Evolutionary conservation across 2,329 filamentous ascomycete species (phyloP).

Genomic region (Xylariaceae sp.): DNA sequence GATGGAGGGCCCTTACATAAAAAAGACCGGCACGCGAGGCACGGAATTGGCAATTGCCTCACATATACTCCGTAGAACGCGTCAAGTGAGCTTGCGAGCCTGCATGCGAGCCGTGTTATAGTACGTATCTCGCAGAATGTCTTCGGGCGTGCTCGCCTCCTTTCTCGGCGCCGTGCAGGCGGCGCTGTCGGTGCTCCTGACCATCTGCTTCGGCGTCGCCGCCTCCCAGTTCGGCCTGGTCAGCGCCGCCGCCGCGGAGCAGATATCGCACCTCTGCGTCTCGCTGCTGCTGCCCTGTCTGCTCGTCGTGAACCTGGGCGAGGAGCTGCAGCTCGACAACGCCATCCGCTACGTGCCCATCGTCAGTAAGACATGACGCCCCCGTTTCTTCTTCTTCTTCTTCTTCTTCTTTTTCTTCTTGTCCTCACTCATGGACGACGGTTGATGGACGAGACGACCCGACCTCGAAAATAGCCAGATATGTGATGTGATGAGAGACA

Average conservation of each 20-base stretch:
- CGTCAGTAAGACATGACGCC: constrained; percentile 9
- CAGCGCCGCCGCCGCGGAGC: constrained; percentile 13
- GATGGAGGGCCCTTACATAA: too few species aligned
- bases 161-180: constrained; percentile 24
- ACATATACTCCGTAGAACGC: too few species aligned
- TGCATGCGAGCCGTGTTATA: too few species aligned
- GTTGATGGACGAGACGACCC: too few species aligned
- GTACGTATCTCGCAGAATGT: too few species aligned
- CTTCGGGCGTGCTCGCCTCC: constrained; percentile 14
- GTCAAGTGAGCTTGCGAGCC: too few species aligned
- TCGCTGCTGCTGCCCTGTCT: constrained; percentile 23
- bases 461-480: too few species aligned
- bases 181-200: constrained; percentile 22
- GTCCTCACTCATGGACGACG: too few species aligned
- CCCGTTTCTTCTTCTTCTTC: too few species aligned
- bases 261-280: constrained; percentile 23
- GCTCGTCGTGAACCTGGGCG: constrained; percentile 21
- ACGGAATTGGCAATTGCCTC: too few species aligned
- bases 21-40: too few species aligned
- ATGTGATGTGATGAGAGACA: not conserved
- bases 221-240: constrained; percentile 18
- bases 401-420: too few species aligned
- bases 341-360: constrained; percentile 17
- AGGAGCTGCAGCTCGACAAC: constrained; percentile 16
- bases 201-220: constrained; percentile 18